These are phyloP conservation scores for Fonsecaea pugnacius DNA, from an alignment of 2,329 filamentous ascomycete species.

Conservation along the genomic window DNA sequence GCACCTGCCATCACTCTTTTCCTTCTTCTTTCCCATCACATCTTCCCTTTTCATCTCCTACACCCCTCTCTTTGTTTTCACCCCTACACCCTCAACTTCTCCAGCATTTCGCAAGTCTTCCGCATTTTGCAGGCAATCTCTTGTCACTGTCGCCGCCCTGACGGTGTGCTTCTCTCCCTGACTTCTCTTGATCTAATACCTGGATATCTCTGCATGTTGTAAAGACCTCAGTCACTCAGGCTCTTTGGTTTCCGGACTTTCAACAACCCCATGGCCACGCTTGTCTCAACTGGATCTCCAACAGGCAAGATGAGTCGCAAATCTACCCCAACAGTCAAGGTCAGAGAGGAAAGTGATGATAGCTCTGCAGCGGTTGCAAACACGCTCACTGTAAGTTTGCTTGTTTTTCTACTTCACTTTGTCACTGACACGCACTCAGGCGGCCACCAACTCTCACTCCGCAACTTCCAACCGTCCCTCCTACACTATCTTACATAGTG, in stretches of 20 bases:
- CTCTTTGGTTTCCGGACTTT: slow-evolving; percentile 1
- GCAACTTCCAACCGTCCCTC: slow-evolving; percentile 18
- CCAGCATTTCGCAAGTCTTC: slow-evolving; percentile 30
- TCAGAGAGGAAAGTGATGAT: slow-evolving; percentile 32
- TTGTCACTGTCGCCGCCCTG: slow-evolving; percentile 20
- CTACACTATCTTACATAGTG: slow-evolving; percentile 26
- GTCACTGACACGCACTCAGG: slow-evolving; percentile 39
- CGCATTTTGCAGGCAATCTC: slow-evolving; percentile 26
- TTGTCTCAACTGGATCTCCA: slow-evolving; percentile 34
- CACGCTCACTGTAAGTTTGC: slow-evolving; percentile 24
- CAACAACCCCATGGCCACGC: slow-evolving; percentile 26
- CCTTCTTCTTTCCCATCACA: slow-evolving; percentile 11
- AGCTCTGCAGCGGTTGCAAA: slow-evolving; percentile 18
- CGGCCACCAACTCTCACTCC: slow-evolving; percentile 25
- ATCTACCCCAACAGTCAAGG: slow-evolving; percentile 34
- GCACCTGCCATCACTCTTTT: too few relatives aligned
- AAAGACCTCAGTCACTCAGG: slow-evolving; percentile 14
- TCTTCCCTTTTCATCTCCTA: slow-evolving; percentile 33
- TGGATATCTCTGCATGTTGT: slow-evolving; percentile 31
- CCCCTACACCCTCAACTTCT: slow-evolving; percentile 25
- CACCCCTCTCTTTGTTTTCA: slow-evolving; percentile 1
- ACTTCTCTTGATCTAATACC: slow-evolving; percentile 26
- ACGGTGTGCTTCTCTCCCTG: slow-evolving; percentile 20
- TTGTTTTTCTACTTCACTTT: slow-evolving; percentile 13
- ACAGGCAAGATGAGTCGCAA: slow-evolving; percentile 32